A percentile compares a stretch with the other conserved stretches of the same genome.
phyloP scores from a whole-genome alignment of 1,284 basidiomycete genomes.

The Kwoniella shivajii region DNA sequence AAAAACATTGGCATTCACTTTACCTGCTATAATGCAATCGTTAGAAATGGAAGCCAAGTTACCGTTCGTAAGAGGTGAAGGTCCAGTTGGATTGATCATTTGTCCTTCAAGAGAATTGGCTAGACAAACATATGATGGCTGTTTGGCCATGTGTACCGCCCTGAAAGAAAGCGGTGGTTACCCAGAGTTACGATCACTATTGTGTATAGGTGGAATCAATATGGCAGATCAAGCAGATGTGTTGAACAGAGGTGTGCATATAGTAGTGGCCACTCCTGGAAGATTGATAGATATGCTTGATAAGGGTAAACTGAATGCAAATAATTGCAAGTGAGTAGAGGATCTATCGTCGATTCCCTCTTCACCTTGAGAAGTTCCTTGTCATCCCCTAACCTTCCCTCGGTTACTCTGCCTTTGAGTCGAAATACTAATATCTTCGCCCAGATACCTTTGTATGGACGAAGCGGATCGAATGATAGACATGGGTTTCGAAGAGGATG shows the following conservation, averaged over 20 bases:
- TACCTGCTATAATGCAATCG: constrained; percentile 93
- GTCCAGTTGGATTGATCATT: constrained; percentile 90
- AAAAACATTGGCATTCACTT: constrained; percentile 86
- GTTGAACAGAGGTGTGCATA: constrained; percentile 85
- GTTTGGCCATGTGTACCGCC: constrained; percentile 79
- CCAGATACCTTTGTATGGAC: constrained; percentile 88
- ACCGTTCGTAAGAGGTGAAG: constrained; percentile 88
- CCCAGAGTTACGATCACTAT: constrained; percentile 79
- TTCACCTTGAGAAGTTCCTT: no score
- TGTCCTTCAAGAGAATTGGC: constrained; percentile 95
- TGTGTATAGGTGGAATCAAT: constrained; percentile 96
- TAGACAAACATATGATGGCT: constrained; percentile 93
- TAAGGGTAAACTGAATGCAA: constrained; percentile 87
- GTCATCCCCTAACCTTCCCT: no score
- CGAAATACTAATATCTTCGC: neutral
- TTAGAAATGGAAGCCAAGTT: constrained; percentile 90
- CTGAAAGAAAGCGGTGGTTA: constrained; percentile 76
- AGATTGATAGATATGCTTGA: constrained; percentile 66
- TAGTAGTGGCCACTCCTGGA: constrained; percentile 65
- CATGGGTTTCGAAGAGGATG: constrained; percentile 97
- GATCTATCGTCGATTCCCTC: no score
- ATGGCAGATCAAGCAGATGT: constrained; percentile 95
- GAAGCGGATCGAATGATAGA: constrained; percentile 99
- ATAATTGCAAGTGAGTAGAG: constrained; percentile 71
- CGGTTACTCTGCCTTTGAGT: no score